A percentile compares a stretch with the other conserved stretches of the same genome.
Evolutionary conservation across 2,329 filamentous ascomycete species (phyloP).

Genomic region (Colletotrichum filicis): DNA sequence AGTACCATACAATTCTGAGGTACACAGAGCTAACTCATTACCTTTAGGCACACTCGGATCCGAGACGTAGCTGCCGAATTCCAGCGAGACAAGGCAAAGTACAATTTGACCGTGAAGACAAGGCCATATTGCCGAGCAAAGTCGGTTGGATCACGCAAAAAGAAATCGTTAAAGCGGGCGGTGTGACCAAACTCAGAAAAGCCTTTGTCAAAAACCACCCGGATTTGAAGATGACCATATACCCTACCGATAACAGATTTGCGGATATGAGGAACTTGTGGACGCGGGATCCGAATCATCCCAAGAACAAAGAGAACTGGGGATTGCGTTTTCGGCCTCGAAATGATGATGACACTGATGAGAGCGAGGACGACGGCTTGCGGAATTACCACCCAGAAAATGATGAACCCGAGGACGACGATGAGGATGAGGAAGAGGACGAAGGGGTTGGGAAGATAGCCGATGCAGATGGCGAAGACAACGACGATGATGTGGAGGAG

Average conservation of each 20-base stretch:
- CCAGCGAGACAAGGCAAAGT: neutral
- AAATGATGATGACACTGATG: neutral
- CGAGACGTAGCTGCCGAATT: conserved; percentile 31
- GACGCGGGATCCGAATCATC: conserved; percentile 46
- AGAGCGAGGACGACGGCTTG: conserved; percentile 35
- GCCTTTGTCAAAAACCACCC: conserved; percentile 41
- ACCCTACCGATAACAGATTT: conserved; percentile 37
- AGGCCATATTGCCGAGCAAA: conserved; percentile 43
- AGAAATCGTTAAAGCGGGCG: conserved; percentile 33
- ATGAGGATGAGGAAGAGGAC: neutral
- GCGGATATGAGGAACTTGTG: conserved; percentile 37
- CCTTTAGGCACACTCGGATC: conserved; percentile 31
- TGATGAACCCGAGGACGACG: no score
- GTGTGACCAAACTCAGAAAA: conserved; percentile 34
- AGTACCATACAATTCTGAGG: neutral
- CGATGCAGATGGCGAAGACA: neutral
- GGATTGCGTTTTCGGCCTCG: conserved; percentile 11
- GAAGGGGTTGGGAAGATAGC: neutral
- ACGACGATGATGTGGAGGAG: neutral
- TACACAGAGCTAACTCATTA: neutral
- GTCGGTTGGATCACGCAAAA: conserved; percentile 45
- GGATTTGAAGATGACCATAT: conserved; percentile 43
- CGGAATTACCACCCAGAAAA: neutral
- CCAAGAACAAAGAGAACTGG: conserved; percentile 38
- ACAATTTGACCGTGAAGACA: neutral